phyloP scores from a whole-genome alignment of 176 grass and related monocot species.

The Chloris gayana region DNA sequence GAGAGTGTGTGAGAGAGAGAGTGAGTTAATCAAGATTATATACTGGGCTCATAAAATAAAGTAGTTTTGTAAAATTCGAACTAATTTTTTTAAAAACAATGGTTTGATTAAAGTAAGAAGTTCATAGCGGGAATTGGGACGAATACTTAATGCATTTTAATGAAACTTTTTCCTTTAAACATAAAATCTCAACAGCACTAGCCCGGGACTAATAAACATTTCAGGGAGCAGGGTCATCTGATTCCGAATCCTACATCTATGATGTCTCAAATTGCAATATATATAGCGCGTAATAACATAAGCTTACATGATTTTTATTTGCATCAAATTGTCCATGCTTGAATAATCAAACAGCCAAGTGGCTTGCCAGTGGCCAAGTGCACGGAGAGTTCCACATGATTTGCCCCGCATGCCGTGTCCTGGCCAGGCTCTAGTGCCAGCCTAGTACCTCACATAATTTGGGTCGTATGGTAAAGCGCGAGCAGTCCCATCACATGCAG shows the following conservation, averaged over 20 bases:
- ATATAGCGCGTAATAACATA: constrained; percentile 10
- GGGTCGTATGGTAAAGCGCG: not conserved
- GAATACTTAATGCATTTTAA: not conserved
- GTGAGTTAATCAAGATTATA: not conserved
- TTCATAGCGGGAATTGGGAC: not conserved
- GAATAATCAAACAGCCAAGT: constrained; percentile 28
- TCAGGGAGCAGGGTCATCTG: not conserved
- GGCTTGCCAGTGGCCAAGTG: constrained; percentile 43
- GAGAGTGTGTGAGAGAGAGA: not conserved
- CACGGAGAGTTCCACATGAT: constrained; percentile 42
- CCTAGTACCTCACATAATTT: constrained; percentile 25
- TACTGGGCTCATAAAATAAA: no score
- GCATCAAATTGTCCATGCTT: constrained; percentile 4
- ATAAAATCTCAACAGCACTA: not conserved
- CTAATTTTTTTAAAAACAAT: no score
- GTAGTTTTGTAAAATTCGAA: no score
- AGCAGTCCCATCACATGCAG: constrained; percentile 37
- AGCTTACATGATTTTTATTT: not conserved
- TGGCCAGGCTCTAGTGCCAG: constrained; percentile 5
- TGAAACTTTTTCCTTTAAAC: not conserved
- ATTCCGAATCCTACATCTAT: not conserved
- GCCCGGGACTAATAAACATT: not conserved
- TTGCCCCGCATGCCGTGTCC: not conserved
- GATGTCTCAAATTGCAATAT: constrained; percentile 9
- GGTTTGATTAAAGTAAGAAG: no score